Percentiles rank a stretch among this genome's conserved stretches.
Evolutionary conservation across 1,139 yeast genomes (phyloP).

Genomic region (Taphrina betulina): DNA sequence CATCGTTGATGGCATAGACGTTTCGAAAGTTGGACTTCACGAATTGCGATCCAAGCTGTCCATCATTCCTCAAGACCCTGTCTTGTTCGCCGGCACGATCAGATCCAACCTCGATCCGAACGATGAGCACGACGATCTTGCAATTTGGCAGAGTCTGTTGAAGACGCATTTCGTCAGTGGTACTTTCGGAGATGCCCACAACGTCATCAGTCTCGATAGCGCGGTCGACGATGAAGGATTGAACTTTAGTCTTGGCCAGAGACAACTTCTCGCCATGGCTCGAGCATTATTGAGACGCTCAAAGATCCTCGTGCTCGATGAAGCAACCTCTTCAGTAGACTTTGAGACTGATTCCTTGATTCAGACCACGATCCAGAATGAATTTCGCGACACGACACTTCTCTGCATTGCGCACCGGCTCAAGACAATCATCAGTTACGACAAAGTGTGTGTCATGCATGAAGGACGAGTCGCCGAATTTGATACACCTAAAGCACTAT

Average conservation of each 20-base stretch:
- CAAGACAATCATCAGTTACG: conserved; percentile 79
- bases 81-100: conserved; percentile 64
- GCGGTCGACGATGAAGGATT: conserved; percentile 70
- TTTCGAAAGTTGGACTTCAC: conserved; percentile 55
- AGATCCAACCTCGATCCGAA: conserved; percentile 70
- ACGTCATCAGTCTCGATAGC: conserved; percentile 58
- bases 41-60: conserved; percentile 61
- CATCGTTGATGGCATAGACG: conserved; percentile 61
- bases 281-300: conserved; percentile 73
- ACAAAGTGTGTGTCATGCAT: conserved; percentile 66
- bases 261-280: conserved; percentile 72
- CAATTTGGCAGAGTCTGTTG: conserved; percentile 59
- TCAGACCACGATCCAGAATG: conserved; percentile 61
- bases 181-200: conserved; percentile 33
- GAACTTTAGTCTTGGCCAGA: conserved; percentile 74
- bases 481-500: conserved; percentile 53
- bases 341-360: conserved; percentile 72
- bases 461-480: conserved; percentile 68
- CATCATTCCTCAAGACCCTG: conserved; percentile 80
- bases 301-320: conserved; percentile 68
- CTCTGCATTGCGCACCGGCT: conserved; percentile 79
- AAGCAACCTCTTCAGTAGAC: conserved; percentile 81
- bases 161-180: conserved; percentile 51
- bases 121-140: conserved; percentile 52
- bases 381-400: conserved; percentile 65